phyloP scores from a whole-genome alignment of 306 rosid genomes.

The Vicia faba region DNA sequence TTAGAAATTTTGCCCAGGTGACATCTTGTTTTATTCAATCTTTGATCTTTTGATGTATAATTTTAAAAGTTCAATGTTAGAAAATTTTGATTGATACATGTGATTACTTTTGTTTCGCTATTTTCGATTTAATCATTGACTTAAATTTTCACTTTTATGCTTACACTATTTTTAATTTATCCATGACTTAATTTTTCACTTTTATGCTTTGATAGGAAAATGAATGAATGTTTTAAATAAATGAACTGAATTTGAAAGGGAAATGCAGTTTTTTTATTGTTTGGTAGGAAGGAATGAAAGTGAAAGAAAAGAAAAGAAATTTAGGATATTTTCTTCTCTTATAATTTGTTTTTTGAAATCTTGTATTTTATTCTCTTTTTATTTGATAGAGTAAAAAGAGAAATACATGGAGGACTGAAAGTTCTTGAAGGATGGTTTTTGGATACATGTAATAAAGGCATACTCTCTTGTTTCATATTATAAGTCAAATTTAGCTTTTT shows the following conservation, averaged over 20 bases:
- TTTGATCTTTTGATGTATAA: not conserved
- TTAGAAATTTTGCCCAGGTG: not conserved
- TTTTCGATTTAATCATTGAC: not conserved
- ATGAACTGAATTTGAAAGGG: not conserved
- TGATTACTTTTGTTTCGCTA: not conserved
- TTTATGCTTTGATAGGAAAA: not conserved
- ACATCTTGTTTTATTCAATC: not conserved
- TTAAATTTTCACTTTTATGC: not conserved
- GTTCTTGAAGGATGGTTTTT: too few species aligned
- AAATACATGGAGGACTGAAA: too few species aligned
- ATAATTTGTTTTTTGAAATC: too few species aligned
- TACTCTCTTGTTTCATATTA: too few species aligned
- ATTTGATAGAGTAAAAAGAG: too few species aligned
- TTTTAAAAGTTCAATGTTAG: not conserved
- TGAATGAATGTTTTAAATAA: not conserved
- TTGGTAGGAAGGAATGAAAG: not conserved
- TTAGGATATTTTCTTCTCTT: not conserved
- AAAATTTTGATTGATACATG: not conserved
- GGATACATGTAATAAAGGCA: too few species aligned
- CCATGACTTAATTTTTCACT: too few species aligned
- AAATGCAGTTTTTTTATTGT: not conserved
- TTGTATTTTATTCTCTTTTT: too few species aligned
- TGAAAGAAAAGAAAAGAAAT: not conserved
- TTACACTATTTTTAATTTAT: too few species aligned
- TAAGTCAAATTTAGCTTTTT: too few species aligned